Conservation (phyloP, 768 basidiomycete species). For the Strobilomyces dryophilus region DNA sequence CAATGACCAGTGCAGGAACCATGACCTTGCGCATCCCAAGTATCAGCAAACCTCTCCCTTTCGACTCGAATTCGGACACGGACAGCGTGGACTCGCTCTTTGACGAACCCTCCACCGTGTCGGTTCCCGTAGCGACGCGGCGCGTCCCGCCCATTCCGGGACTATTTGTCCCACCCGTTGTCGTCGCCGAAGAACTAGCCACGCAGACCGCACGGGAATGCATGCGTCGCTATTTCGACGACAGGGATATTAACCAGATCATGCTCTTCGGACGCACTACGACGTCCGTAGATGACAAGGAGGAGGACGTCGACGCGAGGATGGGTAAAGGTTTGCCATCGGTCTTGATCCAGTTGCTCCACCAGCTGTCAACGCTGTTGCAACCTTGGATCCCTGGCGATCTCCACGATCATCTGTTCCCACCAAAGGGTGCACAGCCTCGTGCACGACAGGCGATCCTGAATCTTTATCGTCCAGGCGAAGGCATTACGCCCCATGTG, state of each 20-base stretch:
- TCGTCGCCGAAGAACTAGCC: constrained; percentile 49
- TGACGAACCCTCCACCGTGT: constrained; percentile 34
- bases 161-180: constrained; percentile 53
- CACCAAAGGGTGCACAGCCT: constrained; percentile 33
- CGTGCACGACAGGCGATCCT: constrained; percentile 80
- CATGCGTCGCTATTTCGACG: constrained; percentile 52
- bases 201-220: constrained; percentile 48
- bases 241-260: constrained; percentile 61
- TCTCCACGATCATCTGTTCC: constrained; percentile 60
- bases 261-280: constrained; percentile 74
- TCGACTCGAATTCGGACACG: constrained; percentile 14
- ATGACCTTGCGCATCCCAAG: constrained; percentile 7
- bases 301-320: constrained; percentile 12
- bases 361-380: constrained; percentile 45
- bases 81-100: constrained; percentile 45
- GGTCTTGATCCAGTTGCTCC: constrained; percentile 51
- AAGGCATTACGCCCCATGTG: constrained; percentile 86
- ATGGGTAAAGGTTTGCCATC: constrained; percentile 49
- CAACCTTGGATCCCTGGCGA: constrained; percentile 44
- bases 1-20: background rate
- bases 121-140: constrained; percentile 26
- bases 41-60: background rate
- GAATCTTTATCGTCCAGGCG: constrained; percentile 84
- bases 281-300: constrained; percentile 7
- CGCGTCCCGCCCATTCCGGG: constrained; percentile 58